A percentile compares a stretch with the other conserved stretches of the same genome.
Evolutionary conservation across 1,139 yeast genomes (phyloP).

Genomic region (Scheffersomyces lignicola): DNA sequence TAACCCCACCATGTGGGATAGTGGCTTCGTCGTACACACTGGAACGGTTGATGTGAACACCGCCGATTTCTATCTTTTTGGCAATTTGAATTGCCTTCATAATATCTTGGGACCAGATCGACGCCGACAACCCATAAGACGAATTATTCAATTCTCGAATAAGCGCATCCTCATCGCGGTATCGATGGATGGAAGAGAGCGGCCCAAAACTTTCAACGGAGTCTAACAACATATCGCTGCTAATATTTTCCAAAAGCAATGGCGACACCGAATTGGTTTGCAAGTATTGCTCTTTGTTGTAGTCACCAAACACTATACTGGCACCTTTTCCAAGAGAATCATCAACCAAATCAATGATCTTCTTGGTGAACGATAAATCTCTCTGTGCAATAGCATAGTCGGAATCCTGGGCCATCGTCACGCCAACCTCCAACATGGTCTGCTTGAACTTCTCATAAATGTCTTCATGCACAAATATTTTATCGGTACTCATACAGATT

Average conservation of each 20-base stretch:
- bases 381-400: slow-evolving; percentile 30
- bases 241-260: slow-evolving; percentile 34
- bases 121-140: slow-evolving; percentile 50
- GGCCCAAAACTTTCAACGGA: slow-evolving; percentile 52
- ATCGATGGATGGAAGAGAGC: slow-evolving; percentile 37
- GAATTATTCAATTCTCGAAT: slow-evolving; percentile 28
- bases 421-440: slow-evolving; percentile 21
- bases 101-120: slow-evolving; percentile 54
- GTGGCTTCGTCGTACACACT: slow-evolving; percentile 52
- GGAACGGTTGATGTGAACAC: slow-evolving; percentile 52
- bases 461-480: slow-evolving; percentile 30
- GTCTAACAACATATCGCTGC: slow-evolving; percentile 31
- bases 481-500: slow-evolving; percentile 48
- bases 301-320: slow-evolving; percentile 23
- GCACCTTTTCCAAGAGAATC: slow-evolving; percentile 51
- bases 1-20: slow-evolving; percentile 58
- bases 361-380: slow-evolving; percentile 22
- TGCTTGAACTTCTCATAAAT: slow-evolving; percentile 28
- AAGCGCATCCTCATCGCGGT: slow-evolving; percentile 28
- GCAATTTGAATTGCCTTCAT: slow-evolving; percentile 40
- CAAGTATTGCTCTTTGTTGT: slow-evolving; percentile 9
- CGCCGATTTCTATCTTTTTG: slow-evolving; percentile 40
- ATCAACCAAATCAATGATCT: slow-evolving; percentile 26
- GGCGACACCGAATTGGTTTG: slow-evolving; percentile 22
- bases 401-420: slow-evolving; percentile 16